Percentiles rank a stretch among this genome's conserved stretches.
phyloP scores from a whole-genome alignment of 805 yeast genomes.

The Kodamaea nitidulidarum region DNA sequence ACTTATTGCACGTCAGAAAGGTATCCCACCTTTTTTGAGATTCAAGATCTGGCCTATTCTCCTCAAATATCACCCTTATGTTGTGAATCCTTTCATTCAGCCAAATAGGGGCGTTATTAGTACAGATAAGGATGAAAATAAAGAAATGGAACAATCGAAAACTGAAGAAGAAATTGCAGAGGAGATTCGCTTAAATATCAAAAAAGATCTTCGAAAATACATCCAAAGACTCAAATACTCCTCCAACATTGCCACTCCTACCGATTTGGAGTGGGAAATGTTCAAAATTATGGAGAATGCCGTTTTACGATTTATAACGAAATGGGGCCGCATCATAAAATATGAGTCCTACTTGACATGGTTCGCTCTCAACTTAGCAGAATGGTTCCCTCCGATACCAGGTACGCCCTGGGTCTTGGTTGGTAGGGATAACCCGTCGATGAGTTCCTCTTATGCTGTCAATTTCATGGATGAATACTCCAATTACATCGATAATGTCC shows the following conservation, averaged over 20 bases:
- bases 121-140: slow-evolving; percentile 13
- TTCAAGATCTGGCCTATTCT: slow-evolving; percentile 81
- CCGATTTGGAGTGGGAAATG: slow-evolving; percentile 48
- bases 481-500: slow-evolving; percentile 32
- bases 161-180: slow-evolving; percentile 12
- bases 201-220: slow-evolving; percentile 59
- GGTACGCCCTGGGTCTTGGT: slow-evolving; percentile 51
- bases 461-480: slow-evolving; percentile 36
- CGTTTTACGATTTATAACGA: slow-evolving; percentile 57
- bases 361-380: slow-evolving; percentile 85
- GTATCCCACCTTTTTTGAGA: slow-evolving; percentile 80
- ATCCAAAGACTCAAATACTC: slow-evolving; percentile 43
- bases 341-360: slow-evolving; percentile 83
- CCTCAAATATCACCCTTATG: slow-evolving; percentile 81
- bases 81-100: slow-evolving; percentile 65
- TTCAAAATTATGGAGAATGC: slow-evolving; percentile 56
- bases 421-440: slow-evolving; percentile 44
- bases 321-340: slow-evolving; percentile 75
- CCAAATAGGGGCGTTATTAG: slow-evolving; percentile 45
- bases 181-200: slow-evolving; percentile 34
- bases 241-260: slow-evolving; percentile 23
- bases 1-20: slow-evolving; percentile 72
- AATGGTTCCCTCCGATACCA: slow-evolving; percentile 74
- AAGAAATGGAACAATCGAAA: slow-evolving; percentile 1
- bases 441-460: slow-evolving; percentile 25